phyloP scores from a whole-genome alignment of 2,329 filamentous ascomycete species.

The Xylariaceae sp. region DNA sequence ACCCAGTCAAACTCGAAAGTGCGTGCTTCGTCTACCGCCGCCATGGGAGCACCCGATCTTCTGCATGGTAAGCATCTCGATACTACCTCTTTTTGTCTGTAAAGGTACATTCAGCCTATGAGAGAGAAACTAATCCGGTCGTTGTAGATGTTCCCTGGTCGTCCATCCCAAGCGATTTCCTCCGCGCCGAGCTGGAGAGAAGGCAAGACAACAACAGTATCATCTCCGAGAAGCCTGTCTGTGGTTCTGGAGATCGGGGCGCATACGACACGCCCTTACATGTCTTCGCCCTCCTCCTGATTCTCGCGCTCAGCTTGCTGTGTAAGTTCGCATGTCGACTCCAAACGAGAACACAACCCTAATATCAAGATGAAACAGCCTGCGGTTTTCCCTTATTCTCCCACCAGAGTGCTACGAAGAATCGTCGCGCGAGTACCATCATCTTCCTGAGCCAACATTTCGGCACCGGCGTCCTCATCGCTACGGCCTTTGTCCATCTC shows the following conservation, averaged over 20 bases:
- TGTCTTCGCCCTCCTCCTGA: conserved; percentile 62
- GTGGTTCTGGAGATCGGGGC: conserved; percentile 48
- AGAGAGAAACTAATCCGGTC: not conserved
- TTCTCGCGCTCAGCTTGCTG: conserved; percentile 55
- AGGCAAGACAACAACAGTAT: conserved; percentile 36
- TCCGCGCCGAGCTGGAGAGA: conserved; percentile 48
- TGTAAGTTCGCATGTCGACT: conserved; percentile 37
- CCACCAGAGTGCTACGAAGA: conserved; percentile 47
- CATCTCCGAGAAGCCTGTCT: conserved; percentile 41
- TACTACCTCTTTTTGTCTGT: not conserved
- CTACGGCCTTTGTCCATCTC: conserved; percentile 77
- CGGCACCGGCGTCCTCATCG: conserved; percentile 78
- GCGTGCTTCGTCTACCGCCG: not conserved
- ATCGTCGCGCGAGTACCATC: conserved; percentile 53
- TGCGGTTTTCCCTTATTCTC: conserved; percentile 64
- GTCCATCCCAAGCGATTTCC: conserved; percentile 46
- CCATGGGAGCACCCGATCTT: conserved; percentile 9
- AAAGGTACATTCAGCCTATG: not conserved
- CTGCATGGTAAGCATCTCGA: conserved; percentile 9
- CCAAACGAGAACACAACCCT: not conserved
- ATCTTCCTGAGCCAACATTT: conserved; percentile 68
- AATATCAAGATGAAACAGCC: conserved; percentile 36
- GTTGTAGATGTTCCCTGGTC: conserved; percentile 39
- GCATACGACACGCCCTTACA: conserved; percentile 63
- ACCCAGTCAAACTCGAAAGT: not conserved